phyloP scores from a whole-genome alignment of 1,284 basidiomycete genomes.

The Ustilago curta region DNA sequence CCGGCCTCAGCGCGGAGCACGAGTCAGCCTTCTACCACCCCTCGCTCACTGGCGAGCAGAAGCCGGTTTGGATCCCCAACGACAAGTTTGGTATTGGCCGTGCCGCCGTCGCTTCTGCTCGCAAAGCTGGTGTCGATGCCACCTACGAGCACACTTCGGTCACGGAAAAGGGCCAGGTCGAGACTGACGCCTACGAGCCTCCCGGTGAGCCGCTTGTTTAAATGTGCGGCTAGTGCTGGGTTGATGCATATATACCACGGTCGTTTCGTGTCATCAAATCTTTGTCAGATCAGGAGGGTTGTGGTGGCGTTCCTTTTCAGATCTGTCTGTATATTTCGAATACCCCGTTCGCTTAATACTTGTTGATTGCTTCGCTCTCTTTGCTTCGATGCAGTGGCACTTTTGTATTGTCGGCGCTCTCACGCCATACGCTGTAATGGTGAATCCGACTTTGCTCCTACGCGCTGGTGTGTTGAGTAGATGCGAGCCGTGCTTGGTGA shows the following conservation, averaged over 20 bases:
- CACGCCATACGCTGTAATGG: not conserved
- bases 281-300: not conserved
- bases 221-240: not conserved
- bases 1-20: constrained; percentile 25
- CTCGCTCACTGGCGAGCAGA: constrained; percentile 60
- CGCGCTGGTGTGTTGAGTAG: too few species aligned
- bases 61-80: constrained; percentile 66
- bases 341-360: not conserved
- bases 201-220: constrained; percentile 63
- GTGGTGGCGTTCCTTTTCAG: not conserved
- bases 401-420: not conserved
- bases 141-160: constrained; percentile 60
- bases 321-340: not conserved
- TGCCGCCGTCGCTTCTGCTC: constrained; percentile 57
- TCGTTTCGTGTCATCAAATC: constrained; percentile 5
- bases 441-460: not conserved
- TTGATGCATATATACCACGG: constrained; percentile 5
- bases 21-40: constrained; percentile 63
- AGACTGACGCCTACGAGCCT: constrained; percentile 59
- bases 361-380: not conserved
- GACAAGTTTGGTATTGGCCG: constrained; percentile 66
- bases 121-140: constrained; percentile 59
- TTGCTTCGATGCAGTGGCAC: not conserved
- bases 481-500: not conserved
- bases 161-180: constrained; percentile 64